These are phyloP conservation scores for Saccharomycopsis crataegensis DNA, from an alignment of 1,139 yeast species.

Conservation along the genomic window DNA sequence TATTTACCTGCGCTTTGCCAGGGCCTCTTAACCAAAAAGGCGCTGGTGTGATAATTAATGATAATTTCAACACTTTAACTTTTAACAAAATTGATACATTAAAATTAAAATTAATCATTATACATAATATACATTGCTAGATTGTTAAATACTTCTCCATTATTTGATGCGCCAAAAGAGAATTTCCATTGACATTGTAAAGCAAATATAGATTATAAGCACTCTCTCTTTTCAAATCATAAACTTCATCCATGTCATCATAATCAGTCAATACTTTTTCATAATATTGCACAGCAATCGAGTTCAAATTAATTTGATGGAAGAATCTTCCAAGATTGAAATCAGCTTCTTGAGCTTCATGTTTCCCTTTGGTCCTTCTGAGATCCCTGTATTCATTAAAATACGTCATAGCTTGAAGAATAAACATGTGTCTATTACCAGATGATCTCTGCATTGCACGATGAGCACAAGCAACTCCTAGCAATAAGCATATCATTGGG, in stretches of 20 bases:
- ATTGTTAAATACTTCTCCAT: constrained; percentile 51
- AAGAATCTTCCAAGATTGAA: constrained; percentile 81
- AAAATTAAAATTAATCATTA: too few relatives aligned
- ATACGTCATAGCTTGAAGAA: constrained; percentile 79
- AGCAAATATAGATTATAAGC: constrained; percentile 79
- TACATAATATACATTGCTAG: neutral
- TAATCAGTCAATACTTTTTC: constrained; percentile 45
- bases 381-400: constrained; percentile 61
- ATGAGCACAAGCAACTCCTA: constrained; percentile 82
- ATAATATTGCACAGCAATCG: constrained; percentile 68
- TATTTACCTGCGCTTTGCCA: too few relatives aligned
- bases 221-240: constrained; percentile 64
- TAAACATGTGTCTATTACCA: constrained; percentile 75
- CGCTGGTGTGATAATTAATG: too few relatives aligned
- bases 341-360: constrained; percentile 67
- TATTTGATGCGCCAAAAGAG: constrained; percentile 50
- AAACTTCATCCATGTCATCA: constrained; percentile 31
- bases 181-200: constrained; percentile 70
- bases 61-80: too few relatives aligned
- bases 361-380: constrained; percentile 29
- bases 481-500: constrained; percentile 66
- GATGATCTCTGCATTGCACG: constrained; percentile 89
- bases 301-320: constrained; percentile 70
- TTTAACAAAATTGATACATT: too few relatives aligned
- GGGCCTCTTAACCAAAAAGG: too few relatives aligned